Base-by-base conservation (phyloP, 306 rosid species). In the Cajanus cajan region DNA sequence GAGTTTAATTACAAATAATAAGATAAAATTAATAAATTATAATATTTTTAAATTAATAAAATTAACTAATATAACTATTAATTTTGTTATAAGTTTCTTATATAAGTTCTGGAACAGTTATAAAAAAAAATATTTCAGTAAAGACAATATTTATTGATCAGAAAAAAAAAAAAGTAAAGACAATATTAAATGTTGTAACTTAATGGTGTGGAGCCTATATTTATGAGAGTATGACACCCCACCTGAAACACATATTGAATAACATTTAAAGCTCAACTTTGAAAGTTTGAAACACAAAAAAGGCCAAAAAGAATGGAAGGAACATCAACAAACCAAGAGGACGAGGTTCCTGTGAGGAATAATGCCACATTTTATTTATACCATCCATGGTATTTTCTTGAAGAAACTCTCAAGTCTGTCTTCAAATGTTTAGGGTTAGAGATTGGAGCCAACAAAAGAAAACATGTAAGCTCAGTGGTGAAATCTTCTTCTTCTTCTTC, bases 341-440 rank as follows among this genome's bases (percentile, higher is more conserved):
- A 15, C 14, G 54, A 15, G 54, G 54, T 47, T 47, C 54, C 54
- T 15, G 18, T 25, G 47, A 78, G 52, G 70, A 76, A 34, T 36
- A n/a, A n/a, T n/a, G 10, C 25, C 61, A 50, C 54, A n/a, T 58
- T 48, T 51, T 45, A 18, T 65, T 16, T 69, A 48, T 6, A 36
- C 68, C 71, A 41, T 44, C 82, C 82, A n/a, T 19, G 77, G 18
- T 14, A 47, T 65, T 73, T 82, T 36, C 79, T 87, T 36, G 45
- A 50, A 69, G 54, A 66, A 52, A 64, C 78, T 21, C 16, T 84
- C 2, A 51, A 15, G 64, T 45, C 73, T 67, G 11, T 87, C 47
- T 22, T 79, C 6, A 82, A 52, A 44, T 87, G 88, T 61, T 68
- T 87, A 33, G 88, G 90, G 39, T 21, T 79, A 33, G 73, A 54